Conservation (phyloP, 148 eudicot species). For the Chenopodium formosanum region DNA sequence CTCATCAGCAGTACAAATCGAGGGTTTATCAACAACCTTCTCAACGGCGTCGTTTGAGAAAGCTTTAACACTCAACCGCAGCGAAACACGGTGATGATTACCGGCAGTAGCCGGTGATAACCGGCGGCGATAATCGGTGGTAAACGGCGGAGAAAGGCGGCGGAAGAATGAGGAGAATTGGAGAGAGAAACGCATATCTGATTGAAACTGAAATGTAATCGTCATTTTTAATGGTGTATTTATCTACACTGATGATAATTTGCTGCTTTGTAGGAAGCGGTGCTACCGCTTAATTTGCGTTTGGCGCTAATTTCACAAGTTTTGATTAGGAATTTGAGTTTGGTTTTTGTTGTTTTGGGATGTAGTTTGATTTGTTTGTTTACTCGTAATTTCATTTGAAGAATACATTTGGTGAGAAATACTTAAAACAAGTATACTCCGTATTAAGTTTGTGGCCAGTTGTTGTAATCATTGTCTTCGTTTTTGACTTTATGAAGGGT, state of each 20-base stretch:
- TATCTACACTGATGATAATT: background rate
- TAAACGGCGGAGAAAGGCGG: constrained; percentile 27
- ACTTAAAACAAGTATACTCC: too few species aligned
- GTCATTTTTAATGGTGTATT: constrained; percentile 9
- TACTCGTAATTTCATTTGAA: too few species aligned
- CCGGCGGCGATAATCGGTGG: constrained; percentile 29
- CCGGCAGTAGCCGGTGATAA: constrained; percentile 23
- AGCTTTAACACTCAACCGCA: constrained; percentile 32
- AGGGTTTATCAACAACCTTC: constrained; percentile 57
- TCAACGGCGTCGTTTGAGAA: constrained; percentile 42
- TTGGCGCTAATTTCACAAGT: too few species aligned
- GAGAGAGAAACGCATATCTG: constrained; percentile 45
- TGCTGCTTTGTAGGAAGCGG: background rate
- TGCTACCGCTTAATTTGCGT: background rate
- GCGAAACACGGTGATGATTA: constrained; percentile 23
- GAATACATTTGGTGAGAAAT: too few species aligned
- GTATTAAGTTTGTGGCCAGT: too few species aligned
- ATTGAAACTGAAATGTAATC: constrained; percentile 25
- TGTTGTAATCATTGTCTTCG: too few species aligned
- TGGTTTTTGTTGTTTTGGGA: too few species aligned
- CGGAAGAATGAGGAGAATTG: constrained; percentile 36
- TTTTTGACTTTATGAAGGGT: too few species aligned
- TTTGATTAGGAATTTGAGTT: background rate
- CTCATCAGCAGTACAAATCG: constrained; percentile 93
- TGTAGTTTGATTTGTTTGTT: too few species aligned